Conservation (phyloP, 768 basidiomycete genomes). For the Mrakia frigida region DNA sequence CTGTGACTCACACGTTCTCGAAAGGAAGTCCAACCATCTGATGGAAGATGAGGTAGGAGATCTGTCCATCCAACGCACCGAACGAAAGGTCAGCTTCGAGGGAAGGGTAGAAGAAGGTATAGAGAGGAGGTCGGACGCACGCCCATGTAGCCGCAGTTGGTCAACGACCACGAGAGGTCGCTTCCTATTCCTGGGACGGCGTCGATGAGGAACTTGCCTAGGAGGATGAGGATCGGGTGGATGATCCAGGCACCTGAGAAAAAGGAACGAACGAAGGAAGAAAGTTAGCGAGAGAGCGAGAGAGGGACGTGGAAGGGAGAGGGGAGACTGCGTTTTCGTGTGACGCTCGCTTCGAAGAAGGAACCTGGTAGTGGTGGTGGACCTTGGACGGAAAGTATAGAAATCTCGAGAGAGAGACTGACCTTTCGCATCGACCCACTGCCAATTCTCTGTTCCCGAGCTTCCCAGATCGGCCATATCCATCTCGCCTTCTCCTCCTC, state of each 20-base stretch:
- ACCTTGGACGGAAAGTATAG: not conserved
- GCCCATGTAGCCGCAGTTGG: slow-evolving; percentile 82
- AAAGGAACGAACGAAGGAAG: slow-evolving; percentile 14
- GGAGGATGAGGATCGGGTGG: slow-evolving; percentile 83
- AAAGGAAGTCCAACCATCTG: slow-evolving; percentile 30
- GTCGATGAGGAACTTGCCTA: slow-evolving; percentile 88
- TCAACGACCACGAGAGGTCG: slow-evolving; percentile 90
- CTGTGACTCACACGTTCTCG: slow-evolving; percentile 21
- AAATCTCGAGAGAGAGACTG: slow-evolving; percentile 29
- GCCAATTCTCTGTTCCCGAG: slow-evolving; percentile 44
- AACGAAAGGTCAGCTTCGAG: not conserved
- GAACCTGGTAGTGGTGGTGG: not conserved
- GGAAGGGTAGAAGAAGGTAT: not conserved
- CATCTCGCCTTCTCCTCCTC: slow-evolving; percentile 44
- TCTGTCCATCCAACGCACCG: not conserved
- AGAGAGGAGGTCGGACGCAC: slow-evolving; percentile 52
- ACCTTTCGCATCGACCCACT: slow-evolving; percentile 47
- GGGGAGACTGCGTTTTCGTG: not conserved
- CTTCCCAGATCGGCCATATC: slow-evolving; percentile 43
- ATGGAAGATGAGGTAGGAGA: slow-evolving; percentile 33
- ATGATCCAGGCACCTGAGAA: slow-evolving; percentile 90
- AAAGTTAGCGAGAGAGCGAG: not conserved
- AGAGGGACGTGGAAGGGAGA: not conserved
- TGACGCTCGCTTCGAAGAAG: no score
- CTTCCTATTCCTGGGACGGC: slow-evolving; percentile 89